phyloP scores from a whole-genome alignment of 2,329 filamentous ascomycete genomes.

The Trichoderma sp. region DNA sequence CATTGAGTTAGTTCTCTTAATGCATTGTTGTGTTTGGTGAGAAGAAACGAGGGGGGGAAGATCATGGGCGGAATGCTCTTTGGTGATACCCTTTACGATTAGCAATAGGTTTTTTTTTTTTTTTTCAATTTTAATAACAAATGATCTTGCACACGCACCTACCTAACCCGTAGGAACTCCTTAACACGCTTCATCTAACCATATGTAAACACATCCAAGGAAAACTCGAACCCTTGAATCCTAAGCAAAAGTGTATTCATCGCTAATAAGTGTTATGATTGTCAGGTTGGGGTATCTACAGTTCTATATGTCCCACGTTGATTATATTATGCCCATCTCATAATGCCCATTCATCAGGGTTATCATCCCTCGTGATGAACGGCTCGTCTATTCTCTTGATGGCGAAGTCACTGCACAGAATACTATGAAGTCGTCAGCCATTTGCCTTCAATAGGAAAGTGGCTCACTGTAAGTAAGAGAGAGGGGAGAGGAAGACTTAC shows the following conservation, averaged over 20 bases:
- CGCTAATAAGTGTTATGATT: constrained; percentile 4
- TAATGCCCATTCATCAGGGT: constrained; percentile 75
- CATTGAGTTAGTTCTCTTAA: not conserved
- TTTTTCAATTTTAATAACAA: not conserved
- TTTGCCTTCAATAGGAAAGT: not conserved
- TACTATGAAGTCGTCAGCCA: constrained; percentile 49
- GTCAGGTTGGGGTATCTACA: constrained; percentile 16
- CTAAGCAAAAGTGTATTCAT: not conserved
- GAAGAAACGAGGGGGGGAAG: not conserved
- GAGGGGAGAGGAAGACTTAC: constrained; percentile 49
- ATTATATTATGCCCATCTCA: constrained; percentile 30
- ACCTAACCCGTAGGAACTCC: not conserved
- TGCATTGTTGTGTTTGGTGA: not conserved
- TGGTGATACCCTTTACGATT: not conserved
- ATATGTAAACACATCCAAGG: not conserved
- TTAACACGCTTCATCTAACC: not conserved
- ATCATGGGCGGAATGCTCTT: not conserved
- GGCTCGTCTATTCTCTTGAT: constrained; percentile 94
- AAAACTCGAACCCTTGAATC: not conserved
- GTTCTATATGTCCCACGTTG: constrained; percentile 12
- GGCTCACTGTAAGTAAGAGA: not conserved
- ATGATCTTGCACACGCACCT: not conserved
- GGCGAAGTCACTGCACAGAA: constrained; percentile 90
- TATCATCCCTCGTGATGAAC: constrained; percentile 72
- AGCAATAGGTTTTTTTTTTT: not conserved